Evolutionary conservation across 23 red algal genomes (phyloP).

Genomic region (Gracilaria domingensis): DNA sequence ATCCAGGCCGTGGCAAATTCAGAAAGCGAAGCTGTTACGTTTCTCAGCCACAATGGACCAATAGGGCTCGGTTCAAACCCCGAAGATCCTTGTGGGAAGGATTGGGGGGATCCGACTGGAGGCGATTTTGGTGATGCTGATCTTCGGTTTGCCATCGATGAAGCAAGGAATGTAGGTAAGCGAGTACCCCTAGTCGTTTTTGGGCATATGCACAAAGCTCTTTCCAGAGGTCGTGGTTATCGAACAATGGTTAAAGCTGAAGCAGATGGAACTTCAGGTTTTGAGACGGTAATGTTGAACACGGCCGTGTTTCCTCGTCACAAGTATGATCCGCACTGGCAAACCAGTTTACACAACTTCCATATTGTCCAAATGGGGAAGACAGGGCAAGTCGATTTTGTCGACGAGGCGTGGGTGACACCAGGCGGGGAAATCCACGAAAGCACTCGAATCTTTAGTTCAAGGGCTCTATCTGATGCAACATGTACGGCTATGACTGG

Average conservation of each 20-base stretch:
- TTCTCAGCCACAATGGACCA: slow-evolving; percentile 86
- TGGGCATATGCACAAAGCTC: slow-evolving; percentile 89
- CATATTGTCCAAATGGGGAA: slow-evolving; percentile 51
- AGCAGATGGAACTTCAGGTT: slow-evolving; percentile 39
- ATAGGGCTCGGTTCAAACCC: slow-evolving; percentile 68
- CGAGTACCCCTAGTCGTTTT: slow-evolving; percentile 86
- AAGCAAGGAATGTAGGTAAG: slow-evolving; percentile 48
- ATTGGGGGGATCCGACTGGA: slow-evolving; percentile 72
- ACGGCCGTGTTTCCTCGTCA: slow-evolving; percentile 75
- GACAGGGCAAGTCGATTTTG: slow-evolving; percentile 31
- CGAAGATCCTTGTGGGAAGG: slow-evolving; percentile 76
- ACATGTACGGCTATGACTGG: slow-evolving; percentile 14
- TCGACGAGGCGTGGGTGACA: slow-evolving; percentile 61
- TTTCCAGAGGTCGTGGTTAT: slow-evolving; percentile 28
- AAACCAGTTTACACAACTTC: slow-evolving; percentile 40
- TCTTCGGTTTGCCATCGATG: slow-evolving; percentile 53
- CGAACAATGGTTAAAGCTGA: slow-evolving; percentile 71
- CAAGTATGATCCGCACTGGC: neutral
- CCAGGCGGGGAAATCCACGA: slow-evolving; percentile 32
- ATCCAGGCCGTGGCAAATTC: slow-evolving; percentile 37
- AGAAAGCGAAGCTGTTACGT: slow-evolving; percentile 37
- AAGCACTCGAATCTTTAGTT: slow-evolving; percentile 27
- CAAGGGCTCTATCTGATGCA: too few relatives aligned
- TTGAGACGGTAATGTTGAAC: slow-evolving; percentile 76
- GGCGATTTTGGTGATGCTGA: slow-evolving; percentile 92